Base-by-base conservation (phyloP, 192 early-diverging fungal genomes). In the Rhizoclosmatium globosum region DNA sequence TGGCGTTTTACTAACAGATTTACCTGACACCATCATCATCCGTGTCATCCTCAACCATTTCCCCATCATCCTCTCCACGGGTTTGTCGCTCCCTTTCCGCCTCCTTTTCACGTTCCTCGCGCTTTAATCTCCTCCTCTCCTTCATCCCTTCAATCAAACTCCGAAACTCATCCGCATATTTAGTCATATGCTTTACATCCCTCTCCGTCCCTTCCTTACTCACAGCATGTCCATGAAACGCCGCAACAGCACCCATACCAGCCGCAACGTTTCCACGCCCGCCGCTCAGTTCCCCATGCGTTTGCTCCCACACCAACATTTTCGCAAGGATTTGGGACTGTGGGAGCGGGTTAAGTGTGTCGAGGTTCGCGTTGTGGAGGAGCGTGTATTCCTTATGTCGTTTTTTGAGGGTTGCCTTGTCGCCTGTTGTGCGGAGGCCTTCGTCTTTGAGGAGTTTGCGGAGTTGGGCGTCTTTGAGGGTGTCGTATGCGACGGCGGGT, bases 341-440 rank as follows among this genome's bases (percentile, higher is more conserved):
- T 21, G 77, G 68, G 11, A 43, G 17, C 45, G 77, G 77, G 19
- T 19, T 11, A 2, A 41, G 48, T 21, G 48, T 45, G 59, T 78
- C 77, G 6, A 69, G 59, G 46, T 78, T 78, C 53, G 77, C 66
- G 44, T 78, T 67, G 50, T 69, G 66, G 11, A 50, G 65, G 39
- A 78, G 47, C 15, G 47, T 59, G 66, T 50, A 78, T 71, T 78
- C 77, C 31, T 57, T 39, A 58, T 78, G 77, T 15, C 77, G 66
- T 60, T 47, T 56, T 19, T 59, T 70, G 53, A 78, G 65, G 38
- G 59, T 78, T n/a, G 68, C 47, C 56, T 78, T 78, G 59, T 78
- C 77, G 23, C 77, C 77, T 19, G 48, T 69, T 6, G 77, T 9
- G 38, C 68, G 48, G 31, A 78, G 57, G 4, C 68, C 68, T 21